These are phyloP conservation scores for Mortierella sp. DNA, from an alignment of 371 early-diverging fungal genomes.

Conservation along the genomic window DNA sequence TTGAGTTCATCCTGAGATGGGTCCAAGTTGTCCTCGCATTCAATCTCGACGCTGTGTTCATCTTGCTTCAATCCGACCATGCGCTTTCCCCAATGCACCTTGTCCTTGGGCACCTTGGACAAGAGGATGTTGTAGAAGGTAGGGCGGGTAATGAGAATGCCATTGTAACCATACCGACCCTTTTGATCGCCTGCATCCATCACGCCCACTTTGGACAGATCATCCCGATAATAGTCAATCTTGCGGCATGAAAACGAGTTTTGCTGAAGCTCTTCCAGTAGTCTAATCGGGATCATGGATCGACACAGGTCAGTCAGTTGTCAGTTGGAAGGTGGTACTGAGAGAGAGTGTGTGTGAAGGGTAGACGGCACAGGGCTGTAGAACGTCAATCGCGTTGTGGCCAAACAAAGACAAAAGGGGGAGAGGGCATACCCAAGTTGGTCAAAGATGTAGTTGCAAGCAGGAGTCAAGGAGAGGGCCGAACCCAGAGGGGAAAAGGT, in stretches of 20 bases:
- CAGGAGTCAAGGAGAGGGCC: conserved; percentile 24
- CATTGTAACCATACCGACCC: conserved; percentile 22
- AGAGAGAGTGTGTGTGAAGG: too few relatives aligned
- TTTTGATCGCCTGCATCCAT: conserved; percentile 22
- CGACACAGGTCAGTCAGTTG: too few relatives aligned
- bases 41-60: conserved; percentile 24
- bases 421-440: conserved; percentile 21
- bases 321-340: too few relatives aligned
- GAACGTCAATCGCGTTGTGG: too few relatives aligned
- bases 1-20: conserved; percentile 15
- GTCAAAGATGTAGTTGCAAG: conserved; percentile 32
- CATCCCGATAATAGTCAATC: conserved; percentile 29
- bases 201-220: conserved; percentile 24
- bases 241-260: conserved; percentile 15
- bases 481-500: conserved; percentile 16
- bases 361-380: too few relatives aligned
- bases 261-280: conserved; percentile 17
- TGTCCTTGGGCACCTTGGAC: conserved; percentile 26
- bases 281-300: too few relatives aligned
- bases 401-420: too few relatives aligned
- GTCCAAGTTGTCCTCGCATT: conserved; percentile 17
- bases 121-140: conserved; percentile 24
- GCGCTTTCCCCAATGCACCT: conserved; percentile 32
- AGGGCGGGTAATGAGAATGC: conserved; percentile 26
- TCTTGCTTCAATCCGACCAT: conserved; percentile 19